These are phyloP conservation scores for Platanthera zijinensis DNA, from an alignment of 106 monocot genomes.

Conservation along the genomic window DNA sequence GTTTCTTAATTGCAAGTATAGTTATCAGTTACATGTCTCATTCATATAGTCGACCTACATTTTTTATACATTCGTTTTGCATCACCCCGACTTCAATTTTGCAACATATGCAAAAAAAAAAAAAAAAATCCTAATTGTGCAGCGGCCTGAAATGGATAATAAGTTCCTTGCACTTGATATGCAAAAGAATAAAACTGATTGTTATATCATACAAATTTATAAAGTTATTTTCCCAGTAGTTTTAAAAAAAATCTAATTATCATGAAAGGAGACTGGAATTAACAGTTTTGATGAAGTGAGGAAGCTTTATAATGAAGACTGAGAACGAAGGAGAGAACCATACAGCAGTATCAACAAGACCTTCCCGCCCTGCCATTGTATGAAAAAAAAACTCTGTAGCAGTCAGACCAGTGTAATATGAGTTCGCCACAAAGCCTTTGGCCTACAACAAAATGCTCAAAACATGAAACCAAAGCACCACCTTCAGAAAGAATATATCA, in stretches of 20 bases:
- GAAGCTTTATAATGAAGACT: not conserved
- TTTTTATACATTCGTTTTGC: no score
- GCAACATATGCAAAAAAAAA: not conserved
- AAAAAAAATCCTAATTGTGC: not conserved
- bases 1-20: no score
- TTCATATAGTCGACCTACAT: no score
- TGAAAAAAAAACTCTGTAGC: slow-evolving; percentile 98
- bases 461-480: not conserved
- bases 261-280: not conserved
- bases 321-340: slow-evolving; percentile 5
- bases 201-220: not conserved
- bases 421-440: slow-evolving; percentile 99
- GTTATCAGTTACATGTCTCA: no score
- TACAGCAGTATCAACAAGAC: slow-evolving; percentile 98
- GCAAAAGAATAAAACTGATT: not conserved
- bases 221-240: not conserved
- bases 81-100: not conserved
- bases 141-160: not conserved
- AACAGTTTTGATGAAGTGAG: not conserved
- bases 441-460: slow-evolving; percentile 46
- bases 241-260: not conserved
- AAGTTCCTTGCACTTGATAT: not conserved
- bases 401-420: slow-evolving; percentile 96
- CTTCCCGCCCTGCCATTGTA: slow-evolving; percentile 98
- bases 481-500: not conserved